Evolutionary conservation across 1,284 basidiomycete species (phyloP).

Genomic region (Cryptococcus floricola): DNA sequence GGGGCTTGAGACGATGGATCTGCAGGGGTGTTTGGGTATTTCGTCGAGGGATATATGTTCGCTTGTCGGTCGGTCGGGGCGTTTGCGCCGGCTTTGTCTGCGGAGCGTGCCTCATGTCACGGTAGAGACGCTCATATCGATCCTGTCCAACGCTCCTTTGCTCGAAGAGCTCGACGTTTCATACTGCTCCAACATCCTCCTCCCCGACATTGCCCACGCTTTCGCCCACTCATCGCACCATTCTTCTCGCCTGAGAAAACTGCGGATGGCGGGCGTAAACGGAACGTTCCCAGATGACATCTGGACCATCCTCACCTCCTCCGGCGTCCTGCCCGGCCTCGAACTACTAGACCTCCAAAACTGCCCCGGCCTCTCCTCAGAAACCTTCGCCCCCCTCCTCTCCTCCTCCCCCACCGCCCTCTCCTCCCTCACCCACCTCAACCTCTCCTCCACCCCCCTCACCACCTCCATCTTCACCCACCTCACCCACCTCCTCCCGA

Average conservation of each 20-base stretch:
- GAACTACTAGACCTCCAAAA: constrained; percentile 79
- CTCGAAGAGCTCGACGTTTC: constrained; percentile 67
- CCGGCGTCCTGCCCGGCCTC: constrained; percentile 63
- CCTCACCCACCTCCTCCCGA: constrained; percentile 67
- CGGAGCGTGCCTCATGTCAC: constrained; percentile 64
- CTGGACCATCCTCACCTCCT: constrained; percentile 55
- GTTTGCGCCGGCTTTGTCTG: constrained; percentile 60
- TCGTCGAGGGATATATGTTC: constrained; percentile 64
- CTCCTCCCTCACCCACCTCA: constrained; percentile 63
- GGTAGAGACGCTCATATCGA: constrained; percentile 8
- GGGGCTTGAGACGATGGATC: constrained; percentile 56
- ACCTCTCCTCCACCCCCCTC: constrained; percentile 69
- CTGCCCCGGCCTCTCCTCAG: constrained; percentile 65
- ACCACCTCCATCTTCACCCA: constrained; percentile 70
- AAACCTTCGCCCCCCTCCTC: constrained; percentile 57
- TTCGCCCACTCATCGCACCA: constrained; percentile 1
- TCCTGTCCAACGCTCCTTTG: background rate
- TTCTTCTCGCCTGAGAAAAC: constrained; percentile 11
- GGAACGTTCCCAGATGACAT: constrained; percentile 28
- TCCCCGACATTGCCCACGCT: constrained; percentile 53
- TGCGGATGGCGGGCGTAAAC: constrained; percentile 59
- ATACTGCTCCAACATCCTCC: constrained; percentile 67
- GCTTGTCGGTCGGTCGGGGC: constrained; percentile 65
- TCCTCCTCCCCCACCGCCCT: constrained; percentile 55
- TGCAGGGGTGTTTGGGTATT: constrained; percentile 68